phyloP scores from a whole-genome alignment of 148 eudicot genomes.

The Vaccinium myrtillus region DNA sequence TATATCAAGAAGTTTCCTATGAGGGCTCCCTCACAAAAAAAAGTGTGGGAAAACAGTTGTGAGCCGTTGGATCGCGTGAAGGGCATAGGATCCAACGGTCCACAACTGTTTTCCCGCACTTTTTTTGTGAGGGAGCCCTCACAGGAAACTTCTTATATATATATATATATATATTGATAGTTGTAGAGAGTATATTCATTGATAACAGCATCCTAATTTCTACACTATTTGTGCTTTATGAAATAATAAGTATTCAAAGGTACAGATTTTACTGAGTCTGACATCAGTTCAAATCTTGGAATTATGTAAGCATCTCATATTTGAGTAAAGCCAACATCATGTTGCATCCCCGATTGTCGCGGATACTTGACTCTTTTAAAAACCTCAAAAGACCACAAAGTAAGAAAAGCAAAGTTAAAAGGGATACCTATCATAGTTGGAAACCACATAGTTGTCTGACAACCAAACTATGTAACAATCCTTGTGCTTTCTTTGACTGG shows the following conservation, averaged over 20 bases:
- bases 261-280: not conserved
- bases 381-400: not conserved
- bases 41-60: too few relatives aligned
- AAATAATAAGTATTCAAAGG: too few relatives aligned
- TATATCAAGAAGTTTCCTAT: too few relatives aligned
- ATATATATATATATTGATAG: not conserved
- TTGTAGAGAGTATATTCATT: not conserved
- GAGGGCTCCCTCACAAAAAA: too few relatives aligned
- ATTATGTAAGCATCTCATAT: not conserved
- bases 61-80: too few relatives aligned
- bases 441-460: conserved; percentile 30
- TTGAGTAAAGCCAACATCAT: not conserved
- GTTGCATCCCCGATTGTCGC: not conserved
- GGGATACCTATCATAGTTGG: conserved; percentile 36
- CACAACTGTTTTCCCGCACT: too few relatives aligned
- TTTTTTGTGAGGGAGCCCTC: too few relatives aligned
- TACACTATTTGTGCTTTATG: too few relatives aligned
- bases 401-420: conserved; percentile 2
- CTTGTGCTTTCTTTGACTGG: conserved; percentile 24
- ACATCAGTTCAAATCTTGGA: not conserved
- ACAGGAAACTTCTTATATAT: too few relatives aligned
- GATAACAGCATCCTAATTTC: not conserved
- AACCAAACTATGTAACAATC: conserved; percentile 18
- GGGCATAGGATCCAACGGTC: too few relatives aligned
- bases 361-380: not conserved